Base-by-base conservation (phyloP, 257 asterid genomes). In the Penstemon newberryi region DNA sequence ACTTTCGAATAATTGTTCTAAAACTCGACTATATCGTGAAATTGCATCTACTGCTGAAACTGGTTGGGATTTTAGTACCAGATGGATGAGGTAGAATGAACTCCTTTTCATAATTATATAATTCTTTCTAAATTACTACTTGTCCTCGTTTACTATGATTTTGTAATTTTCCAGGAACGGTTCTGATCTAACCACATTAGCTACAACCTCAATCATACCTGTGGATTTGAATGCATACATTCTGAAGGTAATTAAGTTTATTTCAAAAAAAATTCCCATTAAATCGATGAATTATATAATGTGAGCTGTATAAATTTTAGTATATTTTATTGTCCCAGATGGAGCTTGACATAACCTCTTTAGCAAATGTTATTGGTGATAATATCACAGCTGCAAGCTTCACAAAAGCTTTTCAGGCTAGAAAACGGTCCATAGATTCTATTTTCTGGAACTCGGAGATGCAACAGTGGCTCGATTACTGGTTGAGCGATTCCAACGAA, bases 21-120 rank as follows among this genome's bases (percentile, higher is more conserved):
- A 81, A 75, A 66, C 79, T 1, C 75, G 73, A 53, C 72, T 91
- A 46, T 94, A 89, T 56, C 91, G 97, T 4, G 96, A 94, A 68
- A 4, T 89, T 42, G 97, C 96, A 41, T 83, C 99, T 4, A 41
- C 96, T 15, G 99, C 99, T 59, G 99, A 94, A 81, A 83, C 96
- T 63, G 99, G 99, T 40, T 89, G 96, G 99, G 99, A 94, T 84
- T 91, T 94, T 75, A 89, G 96, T 76, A 73, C 87, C 63, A 82
- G 97, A 82, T 94, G 96, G 96, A 94, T 94, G 99, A 84, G 96
- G 97, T 92, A 75, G 7, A 50, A 49, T 52, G n/a, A 15, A 53
- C 51, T 63, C 45, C 50, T 61, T 2, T 12, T 70, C 41, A 1
- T 50, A 18, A 45, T 58, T 7, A 4, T 7, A 25, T 25, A 25